A percentile compares a stretch with the other conserved stretches of the same genome.
These are phyloP conservation scores for Suhomyces terraborum DNA, from an alignment of 1,139 yeast genomes.

Conservation along the genomic window DNA sequence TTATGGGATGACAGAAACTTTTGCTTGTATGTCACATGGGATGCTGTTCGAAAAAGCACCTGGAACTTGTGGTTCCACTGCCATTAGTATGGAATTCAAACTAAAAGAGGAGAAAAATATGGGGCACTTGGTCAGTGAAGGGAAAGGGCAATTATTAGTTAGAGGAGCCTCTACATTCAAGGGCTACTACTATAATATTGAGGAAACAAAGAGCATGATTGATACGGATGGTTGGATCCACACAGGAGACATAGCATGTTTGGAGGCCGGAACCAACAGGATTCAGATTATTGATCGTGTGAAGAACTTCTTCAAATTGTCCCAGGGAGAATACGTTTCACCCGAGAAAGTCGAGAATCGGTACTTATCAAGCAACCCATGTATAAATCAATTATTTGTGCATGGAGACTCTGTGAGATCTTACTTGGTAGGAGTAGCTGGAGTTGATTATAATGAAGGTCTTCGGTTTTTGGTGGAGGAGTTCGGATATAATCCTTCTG, in stretches of 20 bases:
- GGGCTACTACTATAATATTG: constrained; percentile 60
- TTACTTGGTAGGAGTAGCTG: constrained; percentile 56
- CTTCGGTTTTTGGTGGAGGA: constrained; percentile 25
- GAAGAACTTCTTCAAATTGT: constrained; percentile 46
- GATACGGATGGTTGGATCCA: constrained; percentile 60
- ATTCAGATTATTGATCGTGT: constrained; percentile 44
- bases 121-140: constrained; percentile 52
- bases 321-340: constrained; percentile 49
- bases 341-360: constrained; percentile 46
- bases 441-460: constrained; percentile 41
- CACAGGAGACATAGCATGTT: constrained; percentile 44
- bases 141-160: constrained; percentile 56
- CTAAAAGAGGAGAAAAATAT: constrained; percentile 60
- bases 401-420: constrained; percentile 68
- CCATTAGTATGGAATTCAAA: constrained; percentile 9
- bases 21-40: constrained; percentile 19
- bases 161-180: constrained; percentile 69
- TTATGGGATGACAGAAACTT: constrained; percentile 26
- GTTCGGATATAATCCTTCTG: constrained; percentile 17
- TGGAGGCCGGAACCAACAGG: constrained; percentile 28
- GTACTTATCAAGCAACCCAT: constrained; percentile 37
- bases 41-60: constrained; percentile 20
- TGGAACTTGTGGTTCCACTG: constrained; percentile 21
- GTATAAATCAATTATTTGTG: constrained; percentile 37
- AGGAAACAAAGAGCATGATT: constrained; percentile 53